Evolutionary conservation across 495 filamentous ascomycete genomes (phyloP), one percentile per base, ranked within the genome.

Genomic region (Pseudotulostoma volvatum): DNA sequence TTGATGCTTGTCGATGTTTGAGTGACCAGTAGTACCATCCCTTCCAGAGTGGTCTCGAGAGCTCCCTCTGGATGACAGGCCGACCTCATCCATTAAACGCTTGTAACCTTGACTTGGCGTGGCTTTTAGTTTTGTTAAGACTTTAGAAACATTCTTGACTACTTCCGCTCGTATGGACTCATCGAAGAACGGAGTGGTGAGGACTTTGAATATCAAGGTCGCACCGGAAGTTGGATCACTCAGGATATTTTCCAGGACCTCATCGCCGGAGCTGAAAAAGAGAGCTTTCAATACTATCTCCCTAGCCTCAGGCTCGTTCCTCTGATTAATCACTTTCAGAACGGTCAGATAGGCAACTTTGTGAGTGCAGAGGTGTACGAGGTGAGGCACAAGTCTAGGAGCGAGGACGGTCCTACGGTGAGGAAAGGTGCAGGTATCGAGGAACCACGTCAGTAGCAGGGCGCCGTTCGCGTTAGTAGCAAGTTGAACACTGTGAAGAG

Each of bases 341-440:
- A 97, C 90, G 1, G 90, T 97, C 41, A 96, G 68, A 47, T 96
- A 97, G 0, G 90, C 90, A 43, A 97, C 90, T 66, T 97, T 97
- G 64, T 97, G 90, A 0, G 90, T 96, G 66, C 90, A 95, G 4
- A 97, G 73, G 53, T 94, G 86, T 20, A 94, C 88, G n/a, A 97
- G 66, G 47, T 96, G 85, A 36, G 90, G 88, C 33, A 97, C 83
- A 19, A 97, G 77, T 50, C 85, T 72, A 21, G 90, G 90, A 19
- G 90, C 86, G 18, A 97, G 74, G 15, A 95, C 88, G 11, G 81
- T 90, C 39, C 92, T 81, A 40, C 90, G 79, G 44, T 78, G 76
- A 39, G 87, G 84, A 66, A 96, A 94, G 19, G 79, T 95, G 70
- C 90, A 97, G 2, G 92, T 97, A 54, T 97, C 90, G 36, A 97